Conservation (phyloP, 306 rosid genomes). For the Malus orientalis region DNA sequence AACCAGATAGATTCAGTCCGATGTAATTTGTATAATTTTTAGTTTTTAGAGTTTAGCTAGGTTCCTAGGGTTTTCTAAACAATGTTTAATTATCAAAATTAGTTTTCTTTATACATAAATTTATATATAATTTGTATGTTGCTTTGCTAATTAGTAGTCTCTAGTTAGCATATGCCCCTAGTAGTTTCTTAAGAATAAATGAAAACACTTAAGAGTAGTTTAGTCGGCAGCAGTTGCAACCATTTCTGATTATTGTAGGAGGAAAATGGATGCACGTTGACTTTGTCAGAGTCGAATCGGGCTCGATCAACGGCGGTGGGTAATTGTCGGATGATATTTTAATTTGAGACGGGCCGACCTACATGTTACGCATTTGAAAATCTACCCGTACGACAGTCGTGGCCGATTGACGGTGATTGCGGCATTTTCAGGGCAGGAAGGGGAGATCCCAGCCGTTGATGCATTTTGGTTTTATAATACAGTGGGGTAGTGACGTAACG, state of each 20-base stretch:
- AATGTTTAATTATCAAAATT: not conserved
- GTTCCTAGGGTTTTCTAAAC: not conserved
- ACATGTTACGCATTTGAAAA: too few relatives aligned
- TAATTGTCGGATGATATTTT: not conserved
- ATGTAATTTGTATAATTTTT: not conserved
- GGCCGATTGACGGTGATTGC: not conserved
- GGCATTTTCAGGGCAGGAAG: not conserved
- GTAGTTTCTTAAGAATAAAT: not conserved
- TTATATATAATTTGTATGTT: not conserved
- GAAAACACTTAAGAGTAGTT: not conserved
- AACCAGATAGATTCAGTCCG: not conserved
- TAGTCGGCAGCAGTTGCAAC: not conserved
- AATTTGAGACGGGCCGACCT: too few relatives aligned
- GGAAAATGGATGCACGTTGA: not conserved
- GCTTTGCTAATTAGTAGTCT: too few relatives aligned
- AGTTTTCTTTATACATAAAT: not conserved
- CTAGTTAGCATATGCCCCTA: too few relatives aligned
- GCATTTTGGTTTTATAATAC: not conserved
- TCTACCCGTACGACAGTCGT: too few relatives aligned
- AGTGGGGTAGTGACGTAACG: not conserved
- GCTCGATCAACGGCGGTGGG: not conserved
- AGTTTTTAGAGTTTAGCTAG: not conserved
- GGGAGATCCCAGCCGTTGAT: not conserved
- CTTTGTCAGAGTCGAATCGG: not conserved
- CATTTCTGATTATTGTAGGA: too few relatives aligned